Base-by-base conservation (phyloP, 805 yeast genomes). In the Zygosaccharomyces lentus region DNA sequence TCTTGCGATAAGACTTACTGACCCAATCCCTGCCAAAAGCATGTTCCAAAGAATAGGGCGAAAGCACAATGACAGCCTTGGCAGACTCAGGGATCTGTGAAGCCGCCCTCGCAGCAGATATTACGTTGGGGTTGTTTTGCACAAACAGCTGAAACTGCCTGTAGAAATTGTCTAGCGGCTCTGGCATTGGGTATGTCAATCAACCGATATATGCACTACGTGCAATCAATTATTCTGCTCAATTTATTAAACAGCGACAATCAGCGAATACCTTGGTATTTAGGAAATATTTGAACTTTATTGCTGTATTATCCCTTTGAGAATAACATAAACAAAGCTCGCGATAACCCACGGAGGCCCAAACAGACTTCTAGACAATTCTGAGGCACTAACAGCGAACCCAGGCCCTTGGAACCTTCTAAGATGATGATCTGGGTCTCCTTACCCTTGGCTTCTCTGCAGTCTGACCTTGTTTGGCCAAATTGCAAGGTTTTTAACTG, bases 1-100 rank as follows among this genome's bases (percentile, higher is more conserved):
- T 77, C 13, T 82, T 69, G 35, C 76, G 63, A 55, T 83, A 82
- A 1, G 79, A 64, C 58, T 82, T 84, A 6, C 86, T 69, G 2
- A 81, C 88, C 96, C 96, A 87, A 24, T 70, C 69, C 31, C 96
- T 72, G 4, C 87, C 81, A 61, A 84, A 87, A 0, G 78, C 77
- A 65, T 87, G 96, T 50, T 79, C 76, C 26, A 84, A 70, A 1
- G 88, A 80, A 46, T 77, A 70, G 0, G 95, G 91, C 0, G 91
- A 80, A 16, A 87, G 62, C 4, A 87, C 69, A 6, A 86, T 69
- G 32, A 82, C 71, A 0, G 87, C 76, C 51, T 75, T 77, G 30
- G 78, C 77, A 30, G 64, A 59, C 37, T 65, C 69, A 4, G 71
- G 68, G 3, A 51, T 59, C 37, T 58, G 61, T 1, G 67, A 56